These are phyloP conservation scores for Ruellia speciosa DNA, from an alignment of 305 asterid species.

Conservation along the genomic window DNA sequence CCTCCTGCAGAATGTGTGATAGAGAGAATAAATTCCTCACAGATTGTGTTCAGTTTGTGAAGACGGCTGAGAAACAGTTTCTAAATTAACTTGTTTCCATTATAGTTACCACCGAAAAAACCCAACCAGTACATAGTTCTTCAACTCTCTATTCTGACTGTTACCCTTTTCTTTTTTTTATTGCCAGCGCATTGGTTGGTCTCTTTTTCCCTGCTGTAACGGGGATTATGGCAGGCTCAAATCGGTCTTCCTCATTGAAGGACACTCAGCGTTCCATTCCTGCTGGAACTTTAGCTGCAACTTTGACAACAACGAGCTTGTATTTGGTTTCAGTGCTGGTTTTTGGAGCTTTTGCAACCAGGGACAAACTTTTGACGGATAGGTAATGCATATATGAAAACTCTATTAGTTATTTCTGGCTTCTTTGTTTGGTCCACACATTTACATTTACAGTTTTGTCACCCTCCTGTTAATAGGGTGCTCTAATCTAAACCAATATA, in stretches of 20 bases:
- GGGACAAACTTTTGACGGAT: conserved; percentile 91
- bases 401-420: not conserved
- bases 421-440: not conserved
- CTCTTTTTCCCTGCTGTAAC: conserved; percentile 99
- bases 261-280: conserved; percentile 98
- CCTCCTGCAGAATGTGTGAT: too few species aligned
- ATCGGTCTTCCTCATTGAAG: conserved; percentile 92
- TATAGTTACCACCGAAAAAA: too few species aligned
- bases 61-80: too few species aligned
- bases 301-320: conserved; percentile 61
- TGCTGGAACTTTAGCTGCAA: conserved; percentile 87
- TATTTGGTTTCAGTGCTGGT: conserved; percentile 68
- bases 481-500: too few species aligned
- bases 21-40: too few species aligned
- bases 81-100: not conserved
- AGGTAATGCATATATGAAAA: conserved; percentile 35
- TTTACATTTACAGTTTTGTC: too few species aligned
- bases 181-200: conserved; percentile 91
- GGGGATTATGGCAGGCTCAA: conserved; percentile 99
- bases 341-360: conserved; percentile 88
- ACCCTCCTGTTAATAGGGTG: too few species aligned
- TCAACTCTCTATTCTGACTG: conserved; percentile 24
- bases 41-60: too few species aligned
- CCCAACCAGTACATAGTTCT: too few species aligned
- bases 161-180: conserved; percentile 17